These are phyloP conservation scores for Scedosporium boydii DNA, from an alignment of 2,329 filamentous ascomycete genomes.

Conservation along the genomic window DNA sequence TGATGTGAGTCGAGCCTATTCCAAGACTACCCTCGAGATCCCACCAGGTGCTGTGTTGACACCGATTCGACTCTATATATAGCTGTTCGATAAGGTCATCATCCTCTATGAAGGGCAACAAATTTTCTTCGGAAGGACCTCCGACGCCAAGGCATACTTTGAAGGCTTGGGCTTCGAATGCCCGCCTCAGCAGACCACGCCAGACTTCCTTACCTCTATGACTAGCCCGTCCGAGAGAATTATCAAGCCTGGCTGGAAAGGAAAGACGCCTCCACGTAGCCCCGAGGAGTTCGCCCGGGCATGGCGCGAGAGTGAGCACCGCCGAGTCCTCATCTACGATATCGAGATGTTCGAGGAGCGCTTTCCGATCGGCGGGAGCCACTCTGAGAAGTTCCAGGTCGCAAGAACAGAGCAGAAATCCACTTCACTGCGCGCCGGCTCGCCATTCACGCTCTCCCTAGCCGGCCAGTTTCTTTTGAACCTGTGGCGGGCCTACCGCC, in stretches of 20 bases:
- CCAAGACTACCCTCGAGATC: no score
- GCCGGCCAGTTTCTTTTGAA: slow-evolving; percentile 34
- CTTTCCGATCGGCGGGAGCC: slow-evolving; percentile 14
- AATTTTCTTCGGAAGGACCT: slow-evolving; percentile 54
- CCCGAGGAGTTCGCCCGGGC: slow-evolving; percentile 26
- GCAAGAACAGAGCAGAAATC: slow-evolving; percentile 17
- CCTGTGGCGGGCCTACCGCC: slow-evolving; percentile 21
- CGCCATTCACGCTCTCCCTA: slow-evolving; percentile 37
- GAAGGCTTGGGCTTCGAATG: slow-evolving; percentile 52
- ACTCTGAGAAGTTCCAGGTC: slow-evolving; percentile 16
- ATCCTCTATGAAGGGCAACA: slow-evolving; percentile 59
- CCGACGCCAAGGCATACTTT: slow-evolving; percentile 55
- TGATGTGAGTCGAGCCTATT: slow-evolving; percentile 20
- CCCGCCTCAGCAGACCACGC: slow-evolving; percentile 60
- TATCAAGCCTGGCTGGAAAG: slow-evolving; percentile 22
- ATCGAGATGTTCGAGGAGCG: slow-evolving; percentile 17
- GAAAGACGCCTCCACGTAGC: slow-evolving; percentile 20
- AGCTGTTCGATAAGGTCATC: slow-evolving; percentile 58
- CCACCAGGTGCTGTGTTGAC: neutral
- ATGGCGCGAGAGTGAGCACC: slow-evolving; percentile 21
- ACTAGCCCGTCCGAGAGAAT: slow-evolving; percentile 28
- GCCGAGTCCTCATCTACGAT: slow-evolving; percentile 18
- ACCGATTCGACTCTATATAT: slow-evolving; percentile 8
- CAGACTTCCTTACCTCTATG: slow-evolving; percentile 60
- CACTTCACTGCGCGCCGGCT: slow-evolving; percentile 31